Evolutionary conservation across 805 yeast species (phyloP).

Genomic region (Saturnispora quitensis): DNA sequence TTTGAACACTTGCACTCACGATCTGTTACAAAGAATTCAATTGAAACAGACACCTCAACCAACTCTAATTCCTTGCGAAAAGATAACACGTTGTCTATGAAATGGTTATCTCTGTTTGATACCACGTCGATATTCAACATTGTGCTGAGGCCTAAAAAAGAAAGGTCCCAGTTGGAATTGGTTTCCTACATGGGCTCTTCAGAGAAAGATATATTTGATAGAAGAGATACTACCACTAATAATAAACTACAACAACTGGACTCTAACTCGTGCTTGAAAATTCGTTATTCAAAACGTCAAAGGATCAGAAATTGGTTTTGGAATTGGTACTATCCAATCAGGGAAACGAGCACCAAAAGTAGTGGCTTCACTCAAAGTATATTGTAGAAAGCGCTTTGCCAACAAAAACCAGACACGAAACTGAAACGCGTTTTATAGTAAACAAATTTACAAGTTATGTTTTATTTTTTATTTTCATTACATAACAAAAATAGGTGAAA

Average conservation of each 20-base stretch:
- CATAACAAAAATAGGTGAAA: background rate
- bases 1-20: background rate
- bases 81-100: background rate
- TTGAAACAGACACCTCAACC: background rate
- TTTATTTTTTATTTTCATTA: background rate
- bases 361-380: background rate
- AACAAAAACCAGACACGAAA: background rate
- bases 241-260: background rate
- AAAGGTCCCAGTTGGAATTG: background rate
- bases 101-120: conserved; percentile 1
- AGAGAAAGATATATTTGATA: background rate
- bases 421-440: background rate
- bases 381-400: background rate
- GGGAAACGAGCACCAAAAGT: background rate
- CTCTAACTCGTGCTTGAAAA: background rate
- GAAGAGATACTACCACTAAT: background rate
- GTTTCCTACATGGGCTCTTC: background rate
- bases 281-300: background rate
- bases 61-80: background rate
- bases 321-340: conserved; percentile 2
- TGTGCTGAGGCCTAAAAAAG: background rate
- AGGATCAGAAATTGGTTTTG: background rate
- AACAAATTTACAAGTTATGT: background rate
- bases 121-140: background rate
- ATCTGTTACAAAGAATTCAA: background rate